A percentile compares a stretch with the other conserved stretches of the same genome.
These are phyloP conservation scores for Plasmodium gallinaceum DNA, from an alignment of 169 alveolate species.

Conservation along the genomic window DNA sequence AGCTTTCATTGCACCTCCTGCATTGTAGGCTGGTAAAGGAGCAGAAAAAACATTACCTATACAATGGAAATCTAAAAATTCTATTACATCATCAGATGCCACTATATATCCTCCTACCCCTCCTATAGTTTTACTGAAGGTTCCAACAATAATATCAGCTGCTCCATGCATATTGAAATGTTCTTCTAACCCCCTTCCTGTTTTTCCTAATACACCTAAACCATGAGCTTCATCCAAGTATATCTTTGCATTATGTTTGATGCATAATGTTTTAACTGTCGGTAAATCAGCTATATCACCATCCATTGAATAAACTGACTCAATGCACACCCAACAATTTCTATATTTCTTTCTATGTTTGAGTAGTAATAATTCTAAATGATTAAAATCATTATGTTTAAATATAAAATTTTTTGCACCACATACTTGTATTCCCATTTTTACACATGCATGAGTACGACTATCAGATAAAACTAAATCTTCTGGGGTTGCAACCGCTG, in stretches of 20 bases:
- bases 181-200: constrained; percentile 91
- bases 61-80: constrained; percentile 85
- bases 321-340: constrained; percentile 86
- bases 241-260: constrained; percentile 81
- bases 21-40: constrained; percentile 86
- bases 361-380: constrained; percentile 77
- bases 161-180: constrained; percentile 84
- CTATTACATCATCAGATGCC: constrained; percentile 81
- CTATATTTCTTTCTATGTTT: constrained; percentile 76
- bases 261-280: constrained; percentile 78
- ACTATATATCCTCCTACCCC: constrained; percentile 87
- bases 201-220: constrained; percentile 89
- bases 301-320: constrained; percentile 92
- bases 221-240: constrained; percentile 92
- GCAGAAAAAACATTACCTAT: constrained; percentile 88
- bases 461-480: constrained; percentile 80
- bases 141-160: constrained; percentile 84
- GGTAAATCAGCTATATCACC: constrained; percentile 90
- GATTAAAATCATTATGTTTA: constrained; percentile 85
- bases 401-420: constrained; percentile 83
- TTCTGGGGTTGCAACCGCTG: constrained; percentile 81
- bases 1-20: constrained; percentile 87
- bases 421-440: constrained; percentile 81
- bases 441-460: constrained; percentile 83
- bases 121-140: constrained; percentile 86